These are phyloP conservation scores for Vitis labrusca DNA, from an alignment of 164 flowering plant genomes.

Conservation along the genomic window DNA sequence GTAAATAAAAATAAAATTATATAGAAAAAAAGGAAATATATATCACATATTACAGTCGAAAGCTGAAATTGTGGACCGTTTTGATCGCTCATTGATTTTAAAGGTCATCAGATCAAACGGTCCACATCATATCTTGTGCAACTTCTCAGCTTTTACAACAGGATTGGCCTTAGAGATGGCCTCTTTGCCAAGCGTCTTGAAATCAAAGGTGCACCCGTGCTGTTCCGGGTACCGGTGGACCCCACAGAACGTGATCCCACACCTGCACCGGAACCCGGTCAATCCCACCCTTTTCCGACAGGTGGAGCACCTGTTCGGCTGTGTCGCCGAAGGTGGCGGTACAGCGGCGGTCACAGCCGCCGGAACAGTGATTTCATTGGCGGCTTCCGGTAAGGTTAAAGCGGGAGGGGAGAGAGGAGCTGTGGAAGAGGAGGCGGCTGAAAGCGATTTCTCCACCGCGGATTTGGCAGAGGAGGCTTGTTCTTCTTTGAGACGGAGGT, in stretches of 20 bases:
- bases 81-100: too few species aligned
- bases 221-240: slow-evolving; percentile 76
- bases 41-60: not conserved
- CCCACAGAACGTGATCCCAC: slow-evolving; percentile 66
- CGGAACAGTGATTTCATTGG: not conserved
- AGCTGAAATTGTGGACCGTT: not conserved
- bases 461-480: slow-evolving; percentile 46
- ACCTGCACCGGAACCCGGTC: slow-evolving; percentile 69
- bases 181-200: slow-evolving; percentile 57
- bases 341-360: not conserved
- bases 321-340: slow-evolving; percentile 4
- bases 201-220: slow-evolving; percentile 69
- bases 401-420: slow-evolving; percentile 12
- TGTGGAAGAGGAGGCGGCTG: slow-evolving; percentile 12
- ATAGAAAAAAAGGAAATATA: not conserved
- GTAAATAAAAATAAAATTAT: not conserved
- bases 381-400: slow-evolving; percentile 13
- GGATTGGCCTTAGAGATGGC: slow-evolving; percentile 70
- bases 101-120: not conserved
- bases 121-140: slow-evolving; percentile 44
- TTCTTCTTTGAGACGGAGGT: slow-evolving; percentile 48
- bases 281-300: slow-evolving; percentile 68
- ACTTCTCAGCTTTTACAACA: slow-evolving; percentile 55
- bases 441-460: slow-evolving; percentile 44
- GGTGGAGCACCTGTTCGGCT: slow-evolving; percentile 43